Base-by-base conservation (phyloP, 148 eudicot species). In the Suaeda aralocaspica region DNA sequence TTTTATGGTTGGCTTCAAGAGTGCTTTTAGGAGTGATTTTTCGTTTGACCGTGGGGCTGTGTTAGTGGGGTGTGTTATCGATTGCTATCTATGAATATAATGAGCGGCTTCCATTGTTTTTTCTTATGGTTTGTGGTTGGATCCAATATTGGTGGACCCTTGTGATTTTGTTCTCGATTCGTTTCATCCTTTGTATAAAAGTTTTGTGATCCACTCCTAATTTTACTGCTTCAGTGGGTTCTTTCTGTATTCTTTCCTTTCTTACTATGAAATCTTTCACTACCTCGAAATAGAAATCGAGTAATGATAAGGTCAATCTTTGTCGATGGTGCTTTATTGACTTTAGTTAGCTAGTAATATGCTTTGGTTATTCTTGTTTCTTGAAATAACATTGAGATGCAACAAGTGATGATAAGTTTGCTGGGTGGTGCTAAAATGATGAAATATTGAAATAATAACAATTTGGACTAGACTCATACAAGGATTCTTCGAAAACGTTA, bases 91-190 rank as follows among this genome's bases (percentile, higher is more conserved):
- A 51, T 74, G 79, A 70, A 77, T 75, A 68, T 71, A 73, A 76
- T 82, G 76, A 82, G 73, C 68, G 80, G 80, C 78, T 80, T 77
- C 65, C 75, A 70, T 76, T 76, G 74, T 59, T 66, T 80, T 3
- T 36, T 68, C 77, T 75, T 74, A 69, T 74, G 78, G 74, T 86
- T 65, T 83, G 83, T 85, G 73, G 78, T 73, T 67, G 74, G 84
- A 80, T 77, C 76, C 76, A 50, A 71, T 83, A 58, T 42, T 72
- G 59, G 80, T 76, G 83, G 80, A 73, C 83, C 83, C 78, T 67
- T 64, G n/a, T 57, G 74, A 73, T 76, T 76, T 80, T 64, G 75
- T 76, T 76, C 79, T 76, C 64, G 79, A 76, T 80, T 72, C 61
- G 28, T 64, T 80, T 68, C 68, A 68, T 68, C 75, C 62, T 68